Percentiles rank a stretch among this genome's conserved stretches.
These are phyloP conservation scores for Capsella rubella DNA, from an alignment of 441 rosid genomes.

Conservation along the genomic window DNA sequence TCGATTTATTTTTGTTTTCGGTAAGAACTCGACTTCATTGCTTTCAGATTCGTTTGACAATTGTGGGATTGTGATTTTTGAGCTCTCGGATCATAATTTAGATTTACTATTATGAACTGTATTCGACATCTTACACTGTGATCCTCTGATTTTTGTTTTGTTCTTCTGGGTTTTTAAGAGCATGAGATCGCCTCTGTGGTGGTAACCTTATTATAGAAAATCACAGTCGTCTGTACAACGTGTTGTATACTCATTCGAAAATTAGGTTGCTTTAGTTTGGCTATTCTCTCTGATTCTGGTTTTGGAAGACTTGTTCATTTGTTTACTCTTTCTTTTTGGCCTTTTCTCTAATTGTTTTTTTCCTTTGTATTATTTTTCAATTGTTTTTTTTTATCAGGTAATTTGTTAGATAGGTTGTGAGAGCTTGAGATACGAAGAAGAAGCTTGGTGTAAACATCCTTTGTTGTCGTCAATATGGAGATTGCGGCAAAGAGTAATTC, in stretches of 20 bases:
- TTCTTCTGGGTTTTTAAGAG: neutral
- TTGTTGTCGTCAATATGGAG: slow-evolving; percentile 39
- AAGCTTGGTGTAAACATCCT: slow-evolving; percentile 1
- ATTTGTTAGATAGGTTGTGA: slow-evolving; percentile 14
- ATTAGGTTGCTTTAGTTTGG: slow-evolving; percentile 16
- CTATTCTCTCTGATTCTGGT: slow-evolving; percentile 1
- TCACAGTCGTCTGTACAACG: neutral
- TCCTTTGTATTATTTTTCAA: neutral
- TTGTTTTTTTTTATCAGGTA: slow-evolving; percentile 23
- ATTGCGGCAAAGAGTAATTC: slow-evolving; percentile 51
- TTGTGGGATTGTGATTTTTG: neutral
- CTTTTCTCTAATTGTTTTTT: neutral
- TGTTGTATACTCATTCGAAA: neutral
- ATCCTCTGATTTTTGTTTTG: slow-evolving; percentile 14
- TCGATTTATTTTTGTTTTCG: neutral
- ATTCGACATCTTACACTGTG: slow-evolving; percentile 11
- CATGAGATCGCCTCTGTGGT: neutral
- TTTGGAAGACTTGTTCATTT: slow-evolving; percentile 27
- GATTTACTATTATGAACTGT: neutral
- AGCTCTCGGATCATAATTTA: slow-evolving; percentile 7
- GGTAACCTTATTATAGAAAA: neutral
- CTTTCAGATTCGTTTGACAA: slow-evolving; percentile 10
- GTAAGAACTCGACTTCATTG: slow-evolving; percentile 19
- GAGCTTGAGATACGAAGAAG: slow-evolving; percentile 23
- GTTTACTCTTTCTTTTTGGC: slow-evolving; percentile 8